Conservation (phyloP, 345 rosid genomes). For the Arabidopsis suecica region DNA sequence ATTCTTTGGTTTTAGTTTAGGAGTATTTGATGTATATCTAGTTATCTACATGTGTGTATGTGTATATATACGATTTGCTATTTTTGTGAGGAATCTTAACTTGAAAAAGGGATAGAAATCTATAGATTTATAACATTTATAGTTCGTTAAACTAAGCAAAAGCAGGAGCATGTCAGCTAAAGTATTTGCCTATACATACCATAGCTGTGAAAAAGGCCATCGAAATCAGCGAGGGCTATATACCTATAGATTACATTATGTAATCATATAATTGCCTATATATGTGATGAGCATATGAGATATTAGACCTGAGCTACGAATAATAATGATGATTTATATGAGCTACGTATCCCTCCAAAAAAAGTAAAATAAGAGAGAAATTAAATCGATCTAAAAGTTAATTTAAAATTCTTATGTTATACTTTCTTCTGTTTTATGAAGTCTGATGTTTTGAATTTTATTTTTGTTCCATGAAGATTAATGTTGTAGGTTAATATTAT, state of each 20-base stretch:
- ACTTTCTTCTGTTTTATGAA: no score
- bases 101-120: not conserved
- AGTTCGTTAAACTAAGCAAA: conserved; percentile 37
- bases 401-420: not conserved
- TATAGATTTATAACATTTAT: conserved; percentile 25
- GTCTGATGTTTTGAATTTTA: no score
- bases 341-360: not conserved
- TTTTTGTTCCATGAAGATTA: no score
- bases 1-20: not conserved
- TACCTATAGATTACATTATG: conserved; percentile 30
- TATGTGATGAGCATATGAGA: conserved; percentile 19
- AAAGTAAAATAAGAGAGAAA: not conserved
- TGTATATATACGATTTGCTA: not conserved
- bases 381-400: not conserved
- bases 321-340: conserved; percentile 6
- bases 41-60: no score
- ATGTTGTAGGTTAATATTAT: no score
- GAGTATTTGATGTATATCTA: no score
- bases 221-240: conserved; percentile 43
- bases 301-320: conserved; percentile 31
- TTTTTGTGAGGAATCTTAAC: conserved; percentile 20
- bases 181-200: conserved; percentile 29
- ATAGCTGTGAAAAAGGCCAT: conserved; percentile 35
- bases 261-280: conserved; percentile 29
- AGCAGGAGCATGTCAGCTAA: conserved; percentile 41